Percentiles rank a stretch among this genome's conserved stretches.
Evolutionary conservation across 1,284 basidiomycete species (phyloP).

Genomic region (Cutaneotrichosporon mucoides): DNA sequence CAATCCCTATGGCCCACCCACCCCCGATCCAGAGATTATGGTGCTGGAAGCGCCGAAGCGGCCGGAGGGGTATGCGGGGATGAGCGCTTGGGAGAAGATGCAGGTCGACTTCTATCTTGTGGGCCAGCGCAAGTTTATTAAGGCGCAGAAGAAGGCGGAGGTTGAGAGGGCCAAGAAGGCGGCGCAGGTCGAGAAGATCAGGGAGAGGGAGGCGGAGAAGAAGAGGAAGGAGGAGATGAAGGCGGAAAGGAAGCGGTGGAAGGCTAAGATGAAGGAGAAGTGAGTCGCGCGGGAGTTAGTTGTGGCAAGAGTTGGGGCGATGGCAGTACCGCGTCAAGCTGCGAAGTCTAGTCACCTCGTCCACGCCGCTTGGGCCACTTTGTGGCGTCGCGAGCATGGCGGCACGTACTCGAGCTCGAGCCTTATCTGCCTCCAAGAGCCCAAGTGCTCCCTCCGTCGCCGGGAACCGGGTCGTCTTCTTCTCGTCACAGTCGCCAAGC

Average conservation of each 20-base stretch:
- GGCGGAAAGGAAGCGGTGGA: background rate
- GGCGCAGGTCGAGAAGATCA: background rate
- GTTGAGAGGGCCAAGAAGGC: background rate
- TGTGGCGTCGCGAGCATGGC: no score
- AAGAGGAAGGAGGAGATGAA: background rate
- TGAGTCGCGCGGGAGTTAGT: background rate
- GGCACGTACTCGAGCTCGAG: no score
- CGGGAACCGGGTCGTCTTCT: no score
- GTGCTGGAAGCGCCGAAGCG: background rate
- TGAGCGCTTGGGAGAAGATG: background rate
- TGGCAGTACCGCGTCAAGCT: background rate
- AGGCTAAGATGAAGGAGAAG: background rate
- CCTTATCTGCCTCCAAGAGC: no score
- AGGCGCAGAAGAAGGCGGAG: background rate
- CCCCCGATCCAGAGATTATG: background rate
- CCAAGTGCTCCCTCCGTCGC: no score
- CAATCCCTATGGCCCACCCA: background rate
- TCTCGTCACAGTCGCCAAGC: no score
- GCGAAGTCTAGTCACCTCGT: no score
- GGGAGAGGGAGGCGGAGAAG: background rate
- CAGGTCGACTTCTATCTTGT: background rate
- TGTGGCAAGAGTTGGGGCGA: background rate
- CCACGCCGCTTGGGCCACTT: no score
- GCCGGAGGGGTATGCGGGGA: background rate
- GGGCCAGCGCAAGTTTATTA: background rate